phyloP scores from a whole-genome alignment of 73 alveolate species.

The Tetrahymena elliotti region DNA sequence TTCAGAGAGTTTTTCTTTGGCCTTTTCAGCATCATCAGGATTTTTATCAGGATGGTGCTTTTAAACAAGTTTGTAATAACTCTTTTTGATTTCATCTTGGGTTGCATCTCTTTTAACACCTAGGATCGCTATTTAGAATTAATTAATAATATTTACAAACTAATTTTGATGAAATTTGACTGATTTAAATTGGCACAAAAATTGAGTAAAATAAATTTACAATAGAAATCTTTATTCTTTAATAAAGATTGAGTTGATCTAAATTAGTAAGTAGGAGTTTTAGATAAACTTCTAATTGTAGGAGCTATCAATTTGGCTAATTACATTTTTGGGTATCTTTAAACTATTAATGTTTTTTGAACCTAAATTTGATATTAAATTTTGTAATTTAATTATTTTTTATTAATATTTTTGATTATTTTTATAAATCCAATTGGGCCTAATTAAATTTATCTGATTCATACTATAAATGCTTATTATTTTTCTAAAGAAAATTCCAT shows the following conservation, averaged over 20 bases:
- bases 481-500: neutral
- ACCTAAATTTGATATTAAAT: neutral
- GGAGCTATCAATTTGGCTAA: neutral
- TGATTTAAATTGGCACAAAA: neutral
- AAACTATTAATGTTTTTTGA: neutral
- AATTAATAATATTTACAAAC: neutral
- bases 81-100: conserved; percentile 75
- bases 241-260: neutral
- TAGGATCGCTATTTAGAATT: conserved; percentile 34
- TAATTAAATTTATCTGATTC: neutral
- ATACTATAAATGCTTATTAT: neutral
- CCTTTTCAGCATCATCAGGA: conserved; percentile 49
- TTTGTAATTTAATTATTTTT: neutral
- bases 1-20: conserved; percentile 86
- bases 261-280: neutral
- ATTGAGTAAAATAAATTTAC: neutral
- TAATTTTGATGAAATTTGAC: neutral
- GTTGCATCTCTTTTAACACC: conserved; percentile 70
- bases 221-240: neutral
- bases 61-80: conserved; percentile 77
- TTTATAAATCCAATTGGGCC: neutral
- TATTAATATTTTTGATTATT: neutral
- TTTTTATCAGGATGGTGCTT: conserved; percentile 90
- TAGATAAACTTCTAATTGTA: neutral
- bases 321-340: neutral